Base-by-base conservation (phyloP, 1,284 basidiomycete genomes). In the Puccinia sorghi region DNA sequence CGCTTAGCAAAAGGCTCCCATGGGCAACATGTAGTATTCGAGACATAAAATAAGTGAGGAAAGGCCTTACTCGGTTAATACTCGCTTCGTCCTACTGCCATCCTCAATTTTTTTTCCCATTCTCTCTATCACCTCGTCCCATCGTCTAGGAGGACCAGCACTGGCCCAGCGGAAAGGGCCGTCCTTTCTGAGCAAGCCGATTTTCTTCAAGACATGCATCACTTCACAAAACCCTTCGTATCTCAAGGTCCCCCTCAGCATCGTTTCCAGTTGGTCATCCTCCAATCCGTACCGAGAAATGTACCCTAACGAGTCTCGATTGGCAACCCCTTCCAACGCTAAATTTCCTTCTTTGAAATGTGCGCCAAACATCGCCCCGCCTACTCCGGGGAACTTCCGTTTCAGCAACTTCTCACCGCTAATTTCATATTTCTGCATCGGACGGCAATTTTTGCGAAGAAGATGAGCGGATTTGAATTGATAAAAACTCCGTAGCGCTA, bases 211-310 rank as follows among this genome's bases (percentile, higher is more conserved):
- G 0, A 89, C 87, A 67, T 91, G 87, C 86, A 97, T 90, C 41
- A 94, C 86, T 9, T 87, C 85, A 7, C 91, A 88, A 84, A 95
- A 97, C 11, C 94, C 94, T 52, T 92, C 90, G 85, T 96, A 96
- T 83, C 93, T 89, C 67, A 97, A 85, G 0, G 95, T 97, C 3
- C 94, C 95, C 61, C 94, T 88, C 82, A 97, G 87, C 73, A 95
- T 86, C 3, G 93, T 92, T 69, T 87, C 86, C 79, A 92, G 82
- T 1, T 85, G 85, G 11, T 46, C 11, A 32, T 61, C 32, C 32
- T 61, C 82, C 8, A 94, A 87, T 2, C 88, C 87, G 85, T 97
- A 97, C 22, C 88, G 89, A 43, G 88, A 86, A 2, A 88, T 88
- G 84, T 97, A 97, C 0, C 89, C 86, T 15, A 94, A 85, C 81